Base-by-base conservation (phyloP, 306 rosid genomes). In the Lathyrus aphaca region DNA sequence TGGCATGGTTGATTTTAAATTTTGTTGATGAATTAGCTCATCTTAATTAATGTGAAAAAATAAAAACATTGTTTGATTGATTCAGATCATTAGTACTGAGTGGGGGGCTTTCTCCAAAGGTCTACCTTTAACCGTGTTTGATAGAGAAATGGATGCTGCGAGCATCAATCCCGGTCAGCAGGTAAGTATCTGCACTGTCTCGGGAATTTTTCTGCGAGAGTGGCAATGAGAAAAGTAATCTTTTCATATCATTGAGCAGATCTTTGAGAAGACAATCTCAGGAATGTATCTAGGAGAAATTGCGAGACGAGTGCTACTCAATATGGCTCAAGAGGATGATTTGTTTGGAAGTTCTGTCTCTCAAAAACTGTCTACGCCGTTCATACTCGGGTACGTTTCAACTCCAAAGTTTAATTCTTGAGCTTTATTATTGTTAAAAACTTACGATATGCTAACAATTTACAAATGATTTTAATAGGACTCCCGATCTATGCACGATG, bases 281-380 rank as follows among this genome's bases (percentile, higher is more conserved):
- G 98, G 98, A 69, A 86, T 93, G 97, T 93, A 93, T 76, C 91
- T 93, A 5, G 98, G 98, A 4, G 98, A 93, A 85, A 93, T 90
- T 53, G 90, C 81, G 30, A 77, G 98, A 78, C 79, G 97, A 65
- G 94, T 86, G 60, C 76, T 93, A 51, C 69, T 86, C 42, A 77
- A 82, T 68, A 82, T 93, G 91, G 87, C 87, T 32, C 81, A 85
- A 82, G 79, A 38, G 9, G 82, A 84, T 71, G 82, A 58, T 50
- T 74, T 88, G 69, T 89, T 90, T 68, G 98, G 98, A 27, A 77
- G 76, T 19, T 81, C 87, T 59, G 38, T 80, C 63, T 89, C 87
- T 13, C 77, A 74, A 72, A 88, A 93, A 61, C 60, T 93, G 9
- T 83, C 87, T 4, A 74, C 46, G 59, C 96, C 97, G 38, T 93